Percentiles rank a stretch among this genome's conserved stretches.
Conservation (phyloP, 345 rosid species). For the Eucalyptus grandis region DNA sequence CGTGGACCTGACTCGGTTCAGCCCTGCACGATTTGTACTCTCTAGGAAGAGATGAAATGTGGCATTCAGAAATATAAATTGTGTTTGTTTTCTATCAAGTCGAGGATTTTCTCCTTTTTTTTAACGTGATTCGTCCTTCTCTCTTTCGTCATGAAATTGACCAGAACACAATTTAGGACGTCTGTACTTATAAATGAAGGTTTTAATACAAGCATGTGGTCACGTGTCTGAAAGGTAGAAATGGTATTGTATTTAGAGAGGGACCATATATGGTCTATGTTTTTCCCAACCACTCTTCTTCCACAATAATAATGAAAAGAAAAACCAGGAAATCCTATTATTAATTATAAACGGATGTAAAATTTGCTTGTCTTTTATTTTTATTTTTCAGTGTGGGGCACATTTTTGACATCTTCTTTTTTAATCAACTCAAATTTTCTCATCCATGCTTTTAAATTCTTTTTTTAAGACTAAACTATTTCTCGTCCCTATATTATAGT, state of each 20-base stretch:
- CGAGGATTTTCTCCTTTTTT: background rate
- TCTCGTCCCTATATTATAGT: too few relatives aligned
- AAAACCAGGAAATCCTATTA: background rate
- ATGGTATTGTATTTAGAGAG: background rate
- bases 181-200: background rate
- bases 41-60: background rate
- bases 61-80: background rate
- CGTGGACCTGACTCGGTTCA: constrained; percentile 59
- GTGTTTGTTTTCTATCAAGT: background rate
- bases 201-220: background rate
- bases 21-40: constrained; percentile 53
- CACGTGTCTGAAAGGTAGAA: background rate
- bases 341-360: background rate
- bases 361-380: background rate
- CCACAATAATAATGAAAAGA: background rate
- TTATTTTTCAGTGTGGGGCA: background rate
- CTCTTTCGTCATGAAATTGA: background rate
- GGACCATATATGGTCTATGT: background rate
- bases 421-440: background rate
- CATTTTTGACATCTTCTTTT: background rate
- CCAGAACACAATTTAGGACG: background rate
- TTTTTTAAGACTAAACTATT: too few relatives aligned
- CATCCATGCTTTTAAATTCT: too few relatives aligned
- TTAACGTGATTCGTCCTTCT: background rate
- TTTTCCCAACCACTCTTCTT: background rate